Evolutionary conservation across 371 early-diverging fungal genomes (phyloP), one percentile per base, ranked within the genome.

Genomic region (Apophysomyces elegans): DNA sequence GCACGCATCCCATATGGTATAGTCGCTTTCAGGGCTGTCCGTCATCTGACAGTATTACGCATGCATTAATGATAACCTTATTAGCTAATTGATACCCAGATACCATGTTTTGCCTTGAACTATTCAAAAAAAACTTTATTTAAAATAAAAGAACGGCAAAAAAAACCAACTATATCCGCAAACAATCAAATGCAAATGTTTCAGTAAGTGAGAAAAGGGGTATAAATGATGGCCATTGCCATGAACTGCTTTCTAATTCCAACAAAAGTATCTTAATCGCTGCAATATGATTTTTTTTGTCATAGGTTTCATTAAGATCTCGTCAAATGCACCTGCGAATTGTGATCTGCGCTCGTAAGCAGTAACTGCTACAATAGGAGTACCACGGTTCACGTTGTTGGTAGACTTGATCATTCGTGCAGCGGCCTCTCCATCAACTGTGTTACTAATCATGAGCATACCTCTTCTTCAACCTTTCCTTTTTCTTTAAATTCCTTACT

Each of bases 331-430:
- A 56, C 84, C 80, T 35, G 87, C 80, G n/a, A 76, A 45, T 56
- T 76, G 79, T 7, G 83, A 84, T 6, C 83, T 76, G 12, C 79
- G 81, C 41, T 91, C 92, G 70, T 91, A 92, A 0, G 90, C 89
- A 16, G 90, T 88, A 32, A 91, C 86, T 3, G 90, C 92, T 58
- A 93, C 71, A 37, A 93, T 87, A 0, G 93, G 92, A 2, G 93
- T 93, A 32, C 82, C 61, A 43, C 79, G 77, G 66, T 93, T 94
- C 13, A 76, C 80, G 66, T 95, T 96, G 58, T 89, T 91, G 0
- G 94, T 94, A 5, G 94, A 92, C 77, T 95, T 96, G 69, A 97
- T 95, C 96, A 97, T 96, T 37, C 95, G 88, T 0, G 96, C 88
- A 1, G 94, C 96, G 14, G 90, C 86, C 66, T 95, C 94, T 32